Evolutionary conservation across 306 rosid genomes (phyloP).

Genomic region (Spatholobus suberectus): DNA sequence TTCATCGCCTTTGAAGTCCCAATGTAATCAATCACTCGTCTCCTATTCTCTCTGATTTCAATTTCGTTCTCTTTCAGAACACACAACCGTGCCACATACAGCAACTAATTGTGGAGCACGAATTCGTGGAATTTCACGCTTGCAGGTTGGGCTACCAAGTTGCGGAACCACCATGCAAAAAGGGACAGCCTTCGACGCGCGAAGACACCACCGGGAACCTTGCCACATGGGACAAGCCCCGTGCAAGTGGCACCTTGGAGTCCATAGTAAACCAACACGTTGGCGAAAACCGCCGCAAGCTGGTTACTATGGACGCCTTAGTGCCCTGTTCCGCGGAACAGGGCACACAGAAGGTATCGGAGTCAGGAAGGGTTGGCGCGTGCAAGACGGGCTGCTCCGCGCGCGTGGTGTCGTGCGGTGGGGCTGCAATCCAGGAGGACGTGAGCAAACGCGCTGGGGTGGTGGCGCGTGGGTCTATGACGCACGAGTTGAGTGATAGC

Average conservation of each 20-base stretch:
- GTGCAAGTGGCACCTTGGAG: constrained; percentile 62
- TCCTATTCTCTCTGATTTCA: not conserved
- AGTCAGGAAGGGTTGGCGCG: not conserved
- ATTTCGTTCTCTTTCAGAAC: not conserved
- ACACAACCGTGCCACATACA: no score
- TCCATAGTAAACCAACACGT: constrained; percentile 62
- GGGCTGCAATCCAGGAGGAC: not conserved
- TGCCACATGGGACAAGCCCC: constrained; percentile 63
- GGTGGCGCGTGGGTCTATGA: constrained; percentile 43
- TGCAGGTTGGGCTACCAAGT: constrained; percentile 63
- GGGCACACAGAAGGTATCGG: not conserved
- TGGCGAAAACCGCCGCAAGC: not conserved
- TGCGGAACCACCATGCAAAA: constrained; percentile 66
- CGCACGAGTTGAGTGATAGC: constrained; percentile 36
- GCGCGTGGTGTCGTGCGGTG: no score
- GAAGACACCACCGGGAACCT: not conserved
- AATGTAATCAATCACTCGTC: constrained; percentile 36
- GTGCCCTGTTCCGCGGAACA: constrained; percentile 59
- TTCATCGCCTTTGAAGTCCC: constrained; percentile 47
- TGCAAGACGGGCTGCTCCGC: not conserved
- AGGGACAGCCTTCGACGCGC: constrained; percentile 17
- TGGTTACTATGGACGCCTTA: constrained; percentile 52
- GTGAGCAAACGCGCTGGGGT: not conserved
- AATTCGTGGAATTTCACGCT: not conserved
- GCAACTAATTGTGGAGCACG: not conserved